Base-by-base conservation (phyloP, 2,329 filamentous ascomycete species). In the Rhytidhysteron rufulum region DNA sequence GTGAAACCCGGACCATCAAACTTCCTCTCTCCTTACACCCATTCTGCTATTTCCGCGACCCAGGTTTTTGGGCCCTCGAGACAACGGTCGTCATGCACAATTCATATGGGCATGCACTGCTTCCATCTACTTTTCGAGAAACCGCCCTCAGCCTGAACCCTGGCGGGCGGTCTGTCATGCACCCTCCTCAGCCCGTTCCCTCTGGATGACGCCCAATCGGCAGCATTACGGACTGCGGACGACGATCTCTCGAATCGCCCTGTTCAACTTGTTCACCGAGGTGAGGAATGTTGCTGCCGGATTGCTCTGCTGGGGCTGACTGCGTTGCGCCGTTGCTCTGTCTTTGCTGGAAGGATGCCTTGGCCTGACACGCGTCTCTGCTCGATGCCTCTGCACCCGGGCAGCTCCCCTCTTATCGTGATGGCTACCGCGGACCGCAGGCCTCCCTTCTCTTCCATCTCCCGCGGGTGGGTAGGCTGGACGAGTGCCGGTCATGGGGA, bases 11-110 rank as follows among this genome's bases (percentile, higher is more conserved):
- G 15, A 25, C 35, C 30, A 17, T 31, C 37, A 39, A 33, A 39
- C 20, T 37, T 45, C 42, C 43, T 43, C 32, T 24, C 32, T 31
- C 21, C 34, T 24, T 41, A 34, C 21, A 21, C 47, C 5, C 48
- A 47, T 31, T 48, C 31, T 38, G 41, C 30, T 19, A n/a, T 27
- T 34, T 34, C 46, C 43, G 40, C 19, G 27, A 47, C 40, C 48
- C 48, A 17, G 47, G 48, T 43, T 27, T 41, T 22, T 37, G 46
- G 48, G 39, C 41, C 40, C 34, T 47, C 38, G 41, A 41, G 40
- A 39, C 27, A 45, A 48, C 41, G 41, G 45, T 39, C 37, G 31
- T 42, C 41, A 43, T 48, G 45, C 41, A 42, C 29, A 38, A 37
- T 35, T 32, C 34, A 8, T 8, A 8, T 7, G 13, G 13, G 13